These are phyloP conservation scores for Somion occarium DNA, from an alignment of 1,284 basidiomycete species.

Conservation along the genomic window DNA sequence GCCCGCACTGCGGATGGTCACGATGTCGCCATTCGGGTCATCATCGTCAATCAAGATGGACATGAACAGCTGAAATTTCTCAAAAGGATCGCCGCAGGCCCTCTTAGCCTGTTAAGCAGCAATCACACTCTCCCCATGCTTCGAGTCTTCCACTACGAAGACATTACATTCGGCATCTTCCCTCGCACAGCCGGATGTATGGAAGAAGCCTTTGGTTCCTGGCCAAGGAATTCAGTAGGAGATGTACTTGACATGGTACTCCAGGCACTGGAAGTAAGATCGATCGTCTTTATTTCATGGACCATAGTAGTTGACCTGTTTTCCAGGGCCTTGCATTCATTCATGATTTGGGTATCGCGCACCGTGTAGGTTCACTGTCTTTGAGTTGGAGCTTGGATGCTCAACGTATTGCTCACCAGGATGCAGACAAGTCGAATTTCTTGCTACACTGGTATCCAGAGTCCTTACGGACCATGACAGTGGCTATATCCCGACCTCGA, in stretches of 20 bases:
- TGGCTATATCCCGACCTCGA: conserved; percentile 18
- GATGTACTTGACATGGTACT: conserved; percentile 28
- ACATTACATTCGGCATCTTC: background rate
- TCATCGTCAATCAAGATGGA: background rate
- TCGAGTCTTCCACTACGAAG: background rate
- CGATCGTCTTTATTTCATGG: too few relatives aligned
- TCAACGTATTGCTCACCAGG: conserved; percentile 9
- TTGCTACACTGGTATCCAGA: conserved; percentile 25
- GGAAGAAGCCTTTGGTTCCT: background rate
- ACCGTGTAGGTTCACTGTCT: background rate
- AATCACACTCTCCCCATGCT: background rate
- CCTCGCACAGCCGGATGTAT: background rate
- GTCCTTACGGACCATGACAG: conserved; percentile 16
- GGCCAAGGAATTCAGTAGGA: conserved; percentile 10
- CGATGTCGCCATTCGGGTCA: background rate
- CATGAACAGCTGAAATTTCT: background rate
- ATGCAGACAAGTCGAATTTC: conserved; percentile 25
- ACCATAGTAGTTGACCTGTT: background rate
- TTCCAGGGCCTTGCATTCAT: background rate
- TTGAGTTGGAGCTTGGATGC: background rate
- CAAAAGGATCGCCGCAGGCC: background rate
- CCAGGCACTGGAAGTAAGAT: conserved; percentile 23
- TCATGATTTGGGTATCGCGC: background rate
- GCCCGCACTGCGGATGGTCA: background rate
- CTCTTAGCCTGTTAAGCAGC: background rate